phyloP scores from a whole-genome alignment of 2,329 filamentous ascomycete genomes.

The Colletotrichum shisoi region DNA sequence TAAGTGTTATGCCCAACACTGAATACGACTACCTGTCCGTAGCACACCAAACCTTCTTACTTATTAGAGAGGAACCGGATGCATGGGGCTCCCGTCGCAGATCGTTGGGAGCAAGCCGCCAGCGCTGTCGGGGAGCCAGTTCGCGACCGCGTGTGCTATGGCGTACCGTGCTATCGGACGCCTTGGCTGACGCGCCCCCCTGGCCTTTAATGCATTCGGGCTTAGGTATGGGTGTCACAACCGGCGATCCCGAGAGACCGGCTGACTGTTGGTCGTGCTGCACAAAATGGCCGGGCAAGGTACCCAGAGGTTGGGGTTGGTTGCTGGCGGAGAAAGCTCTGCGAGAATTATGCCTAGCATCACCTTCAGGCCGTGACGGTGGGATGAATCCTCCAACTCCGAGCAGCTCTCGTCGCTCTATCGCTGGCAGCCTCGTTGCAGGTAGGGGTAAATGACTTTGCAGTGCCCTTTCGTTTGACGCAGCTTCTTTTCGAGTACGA shows the following conservation, averaged over 20 bases:
- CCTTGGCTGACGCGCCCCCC: constrained; percentile 2
- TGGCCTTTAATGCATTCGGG: constrained; percentile 9
- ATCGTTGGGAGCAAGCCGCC: background rate
- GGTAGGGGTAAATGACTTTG: background rate
- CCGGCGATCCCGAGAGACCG: constrained; percentile 28
- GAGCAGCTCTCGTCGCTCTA: background rate
- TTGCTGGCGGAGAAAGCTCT: background rate
- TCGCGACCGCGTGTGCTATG: background rate
- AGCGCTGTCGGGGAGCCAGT: background rate
- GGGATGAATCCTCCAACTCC: constrained; percentile 7
- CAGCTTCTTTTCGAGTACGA: background rate
- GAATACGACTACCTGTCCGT: background rate
- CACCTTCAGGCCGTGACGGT: background rate
- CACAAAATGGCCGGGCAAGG: constrained; percentile 10
- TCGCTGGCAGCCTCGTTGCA: background rate
- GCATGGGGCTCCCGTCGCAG: background rate
- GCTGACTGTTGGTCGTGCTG: constrained; percentile 19
- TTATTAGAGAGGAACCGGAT: background rate
- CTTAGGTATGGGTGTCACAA: constrained; percentile 22
- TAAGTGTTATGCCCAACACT: too few species aligned
- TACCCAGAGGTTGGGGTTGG: background rate
- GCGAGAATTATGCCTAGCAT: background rate
- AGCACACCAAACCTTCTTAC: too few species aligned
- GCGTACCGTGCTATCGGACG: constrained; percentile 7
- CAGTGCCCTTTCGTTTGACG: constrained; percentile 23